These are phyloP conservation scores for Aspergillus leporis DNA, from an alignment of 495 filamentous ascomycete genomes.

Conservation along the genomic window DNA sequence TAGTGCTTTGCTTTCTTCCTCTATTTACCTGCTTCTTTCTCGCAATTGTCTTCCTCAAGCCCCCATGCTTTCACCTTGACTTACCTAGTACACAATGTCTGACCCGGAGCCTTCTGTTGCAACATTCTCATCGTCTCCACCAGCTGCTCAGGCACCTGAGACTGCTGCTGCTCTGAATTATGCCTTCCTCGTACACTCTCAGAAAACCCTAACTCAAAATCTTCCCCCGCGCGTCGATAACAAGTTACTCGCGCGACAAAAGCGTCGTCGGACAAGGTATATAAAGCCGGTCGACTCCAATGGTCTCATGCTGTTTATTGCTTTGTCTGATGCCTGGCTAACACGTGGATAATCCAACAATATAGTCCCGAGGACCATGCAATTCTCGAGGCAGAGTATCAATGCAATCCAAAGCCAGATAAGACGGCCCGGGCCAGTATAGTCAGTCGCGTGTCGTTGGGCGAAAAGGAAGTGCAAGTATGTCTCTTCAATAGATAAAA, in stretches of 20 bases:
- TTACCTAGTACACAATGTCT: conserved; percentile 32
- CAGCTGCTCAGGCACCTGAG: conserved; percentile 38
- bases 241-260: conserved; percentile 66
- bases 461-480: conserved; percentile 98
- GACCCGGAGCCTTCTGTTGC: conserved; percentile 36
- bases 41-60: conserved; percentile 5
- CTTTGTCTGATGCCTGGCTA: conserved; percentile 1
- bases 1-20: conserved; percentile 15
- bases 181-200: conserved; percentile 70
- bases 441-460: conserved; percentile 80
- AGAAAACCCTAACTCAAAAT: conserved; percentile 62
- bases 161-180: conserved; percentile 46
- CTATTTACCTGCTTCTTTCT: conserved; percentile 13
- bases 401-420: conserved; percentile 86
- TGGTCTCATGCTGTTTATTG: not conserved
- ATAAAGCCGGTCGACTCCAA: conserved; percentile 19
- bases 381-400: conserved; percentile 85
- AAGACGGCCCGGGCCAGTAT: conserved; percentile 83
- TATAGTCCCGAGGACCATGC: conserved; percentile 83
- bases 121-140: conserved; percentile 37
- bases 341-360: conserved; percentile 1
- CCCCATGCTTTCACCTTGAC: conserved; percentile 19
- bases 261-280: conserved; percentile 67
- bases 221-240: conserved; percentile 67
- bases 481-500: conserved; percentile 34